Evolutionary conservation across 768 basidiomycete genomes (phyloP).

Genomic region (Kondoa malvinella): DNA sequence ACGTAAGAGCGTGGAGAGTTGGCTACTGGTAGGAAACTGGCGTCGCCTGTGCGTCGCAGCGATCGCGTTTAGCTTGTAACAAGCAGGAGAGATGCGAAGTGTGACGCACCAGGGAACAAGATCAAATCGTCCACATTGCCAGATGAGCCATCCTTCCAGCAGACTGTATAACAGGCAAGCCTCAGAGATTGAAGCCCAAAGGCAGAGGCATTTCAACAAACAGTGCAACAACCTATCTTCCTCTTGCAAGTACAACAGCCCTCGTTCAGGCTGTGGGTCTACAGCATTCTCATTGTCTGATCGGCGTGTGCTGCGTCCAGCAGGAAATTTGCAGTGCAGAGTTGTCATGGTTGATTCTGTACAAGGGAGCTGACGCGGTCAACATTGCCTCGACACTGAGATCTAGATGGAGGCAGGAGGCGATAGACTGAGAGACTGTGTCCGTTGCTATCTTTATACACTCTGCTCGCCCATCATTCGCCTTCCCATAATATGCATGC

Average conservation of each 20-base stretch:
- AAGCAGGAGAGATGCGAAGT: neutral
- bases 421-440: too few species aligned
- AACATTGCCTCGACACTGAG: too few species aligned
- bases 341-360: too few species aligned
- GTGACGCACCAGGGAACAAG: conserved; percentile 21
- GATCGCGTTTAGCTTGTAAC: neutral
- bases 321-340: too few species aligned
- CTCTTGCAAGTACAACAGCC: conserved; percentile 22
- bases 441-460: too few species aligned
- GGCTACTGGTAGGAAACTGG: conserved; percentile 18
- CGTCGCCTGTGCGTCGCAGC: conserved; percentile 18
- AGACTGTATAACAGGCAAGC: neutral
- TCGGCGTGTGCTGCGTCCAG: too few species aligned
- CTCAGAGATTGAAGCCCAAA: neutral
- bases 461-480: too few species aligned
- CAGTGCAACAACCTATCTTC: conserved; percentile 26
- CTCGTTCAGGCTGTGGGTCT: conserved; percentile 14
- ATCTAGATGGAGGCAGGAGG: too few species aligned
- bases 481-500: too few species aligned
- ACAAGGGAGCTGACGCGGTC: too few species aligned
- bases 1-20: conserved; percentile 19
- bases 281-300: too few species aligned
- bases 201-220: neutral
- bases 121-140: conserved; percentile 22
- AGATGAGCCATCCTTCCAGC: neutral